Base-by-base conservation (phyloP, 2,329 filamentous ascomycete species). In the Botrytis cinerea region DNA sequence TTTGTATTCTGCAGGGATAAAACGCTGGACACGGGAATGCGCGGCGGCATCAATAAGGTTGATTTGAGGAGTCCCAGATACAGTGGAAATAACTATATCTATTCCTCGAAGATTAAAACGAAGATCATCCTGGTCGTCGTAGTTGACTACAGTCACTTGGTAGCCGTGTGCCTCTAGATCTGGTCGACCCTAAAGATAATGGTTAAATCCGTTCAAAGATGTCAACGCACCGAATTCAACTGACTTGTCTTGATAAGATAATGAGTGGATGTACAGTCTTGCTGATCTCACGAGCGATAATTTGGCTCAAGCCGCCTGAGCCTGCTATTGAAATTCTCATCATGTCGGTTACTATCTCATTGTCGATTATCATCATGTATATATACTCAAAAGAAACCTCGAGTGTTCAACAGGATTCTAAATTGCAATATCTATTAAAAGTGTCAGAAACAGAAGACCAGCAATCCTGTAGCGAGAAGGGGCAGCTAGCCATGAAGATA, bases 1-100 rank as follows among this genome's bases (percentile, higher is more conserved):
- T 82, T 93, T 91, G 77, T 94, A 94, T 78, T 94, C 92, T 10
- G 92, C 91, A 1, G 92, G 92, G 5, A 93, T 89, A 78, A 94
- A 94, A 51, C 89, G 86, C 25, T 87, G 86, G 2, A 94, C 92
- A 28, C 88, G 85, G 28, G 87, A 88, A 69, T 86, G 84, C 25
- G 90, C 87, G 0, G 92, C 91, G 2, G 92, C 92, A 77, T 92
- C 89, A 80, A 94, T 93, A 46, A 94, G 86, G 75, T 89, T 88
- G 62, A 93, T 85, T 80, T 94, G 92, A 45, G 90, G 85, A 28
- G 82, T 83, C 6, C 91, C 91, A 2, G 87, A 87, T 67, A 94
- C 88, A 1, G 92, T 94, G 1, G 92, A 94, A 73, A 94, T 92
- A 77, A 94, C 88, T 18, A 93, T 87, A 81, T 94, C 91, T 60